Conservation (phyloP, 2,329 filamentous ascomycete species). For the Scortechinia acanthostroma region DNA sequence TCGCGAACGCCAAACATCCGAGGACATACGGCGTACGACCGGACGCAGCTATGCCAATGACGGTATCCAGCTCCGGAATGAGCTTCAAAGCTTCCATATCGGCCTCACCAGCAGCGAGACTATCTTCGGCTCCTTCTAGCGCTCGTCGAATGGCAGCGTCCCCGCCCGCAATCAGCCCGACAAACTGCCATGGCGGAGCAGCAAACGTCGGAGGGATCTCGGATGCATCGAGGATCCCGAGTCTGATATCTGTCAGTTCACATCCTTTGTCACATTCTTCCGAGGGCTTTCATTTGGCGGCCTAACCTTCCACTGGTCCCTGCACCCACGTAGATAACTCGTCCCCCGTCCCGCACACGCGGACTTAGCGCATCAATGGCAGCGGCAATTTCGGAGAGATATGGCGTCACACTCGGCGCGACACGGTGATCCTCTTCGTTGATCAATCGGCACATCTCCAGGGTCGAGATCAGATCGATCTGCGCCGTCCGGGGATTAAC, state of each 20-base stretch:
- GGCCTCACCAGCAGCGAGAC: slow-evolving; percentile 14
- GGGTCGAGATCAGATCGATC: slow-evolving; percentile 24
- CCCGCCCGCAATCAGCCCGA: slow-evolving; percentile 30
- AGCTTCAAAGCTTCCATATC: slow-evolving; percentile 19
- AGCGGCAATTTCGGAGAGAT: slow-evolving; percentile 18
- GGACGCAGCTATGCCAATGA: slow-evolving; percentile 31
- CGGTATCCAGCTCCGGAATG: slow-evolving; percentile 18
- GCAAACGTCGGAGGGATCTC: slow-evolving; percentile 32
- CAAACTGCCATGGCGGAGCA: slow-evolving; percentile 24
- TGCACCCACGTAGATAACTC: slow-evolving; percentile 28
- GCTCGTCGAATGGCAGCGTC: slow-evolving; percentile 27
- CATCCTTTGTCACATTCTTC: neutral
- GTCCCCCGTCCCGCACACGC: slow-evolving; percentile 20
- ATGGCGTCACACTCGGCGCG: slow-evolving; percentile 16
- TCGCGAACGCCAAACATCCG: slow-evolving; percentile 23
- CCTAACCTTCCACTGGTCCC: slow-evolving; percentile 31
- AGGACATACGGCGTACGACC: slow-evolving; percentile 32
- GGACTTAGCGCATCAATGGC: slow-evolving; percentile 20
- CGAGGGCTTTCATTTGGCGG: no score
- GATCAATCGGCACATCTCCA: slow-evolving; percentile 26
- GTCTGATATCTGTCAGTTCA: slow-evolving; percentile 10
- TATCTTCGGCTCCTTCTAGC: slow-evolving; percentile 31
- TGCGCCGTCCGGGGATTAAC: slow-evolving; percentile 19
- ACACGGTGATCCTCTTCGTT: slow-evolving; percentile 24
- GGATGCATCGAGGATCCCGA: slow-evolving; percentile 29